A percentile compares a stretch with the other conserved stretches of the same genome.
Evolutionary conservation across 2,329 filamentous ascomycete genomes (phyloP).

Genomic region (Diplocarpon mali): DNA sequence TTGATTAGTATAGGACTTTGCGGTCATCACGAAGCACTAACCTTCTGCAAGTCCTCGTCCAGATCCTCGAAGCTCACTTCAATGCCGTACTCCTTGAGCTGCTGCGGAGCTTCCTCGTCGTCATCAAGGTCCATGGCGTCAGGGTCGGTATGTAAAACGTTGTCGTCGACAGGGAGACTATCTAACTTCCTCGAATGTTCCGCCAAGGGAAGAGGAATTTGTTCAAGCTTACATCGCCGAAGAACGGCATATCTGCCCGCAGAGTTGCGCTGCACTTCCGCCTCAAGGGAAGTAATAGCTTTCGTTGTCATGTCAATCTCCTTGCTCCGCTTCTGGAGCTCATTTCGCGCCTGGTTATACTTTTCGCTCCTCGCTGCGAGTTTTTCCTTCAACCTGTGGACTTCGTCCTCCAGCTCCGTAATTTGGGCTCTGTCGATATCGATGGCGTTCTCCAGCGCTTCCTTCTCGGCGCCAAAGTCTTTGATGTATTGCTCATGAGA

Average conservation of each 20-base stretch:
- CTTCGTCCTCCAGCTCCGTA: conserved; percentile 59
- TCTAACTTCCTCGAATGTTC: conserved; percentile 63
- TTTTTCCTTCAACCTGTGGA: conserved; percentile 57
- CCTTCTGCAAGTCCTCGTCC: conserved; percentile 70
- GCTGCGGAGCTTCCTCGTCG: conserved; percentile 53
- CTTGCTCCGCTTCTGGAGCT: conserved; percentile 74
- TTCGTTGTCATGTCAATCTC: conserved; percentile 68
- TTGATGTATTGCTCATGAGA: conserved; percentile 59
- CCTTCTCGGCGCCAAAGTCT: conserved; percentile 60
- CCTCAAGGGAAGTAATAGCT: conserved; percentile 68
- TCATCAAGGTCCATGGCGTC: conserved; percentile 93
- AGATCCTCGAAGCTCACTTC: conserved; percentile 75
- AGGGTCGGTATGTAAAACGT: conserved; percentile 62
- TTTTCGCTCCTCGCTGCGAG: conserved; percentile 61
- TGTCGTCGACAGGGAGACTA: conserved; percentile 77
- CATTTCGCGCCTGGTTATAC: conserved; percentile 65
- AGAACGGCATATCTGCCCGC: conserved; percentile 75
- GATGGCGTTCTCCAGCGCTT: conserved; percentile 61
- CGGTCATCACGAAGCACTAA: conserved; percentile 32
- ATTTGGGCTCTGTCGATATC: conserved; percentile 65
- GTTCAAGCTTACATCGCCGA: conserved; percentile 84
- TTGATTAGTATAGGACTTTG: conserved; percentile 25
- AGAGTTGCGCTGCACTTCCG: conserved; percentile 74
- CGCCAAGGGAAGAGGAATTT: conserved; percentile 73
- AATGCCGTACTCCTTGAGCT: conserved; percentile 81